Base-by-base conservation (phyloP, 176 grass and related monocot genomes). In the Eremochloa ophiuroides region DNA sequence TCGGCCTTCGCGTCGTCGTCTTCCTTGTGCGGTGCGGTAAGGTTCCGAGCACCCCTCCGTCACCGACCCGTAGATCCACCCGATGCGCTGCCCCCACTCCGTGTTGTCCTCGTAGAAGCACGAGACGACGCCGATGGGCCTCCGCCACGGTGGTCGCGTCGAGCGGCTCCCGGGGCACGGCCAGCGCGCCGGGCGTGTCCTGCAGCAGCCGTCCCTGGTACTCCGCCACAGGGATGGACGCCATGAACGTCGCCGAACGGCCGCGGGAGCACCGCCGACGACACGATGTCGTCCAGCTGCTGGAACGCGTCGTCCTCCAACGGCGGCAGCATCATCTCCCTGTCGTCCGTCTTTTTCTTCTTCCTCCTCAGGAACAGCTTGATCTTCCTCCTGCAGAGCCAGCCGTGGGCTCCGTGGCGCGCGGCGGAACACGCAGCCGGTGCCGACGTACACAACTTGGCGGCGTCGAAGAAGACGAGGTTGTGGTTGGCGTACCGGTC, bases 371-470 rank as follows among this genome's bases (percentile, higher is more conserved):
- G 87, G 10, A 97, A 80, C 28, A 93, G 88, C 86, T 98, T 98
- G 37, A 91, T 98, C 81, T 98, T 95, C 78, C 26, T 94, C 62
- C 90, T 69, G 3, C 92, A 90, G 28, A 98, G 90, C 92, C 95
- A 98, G 16, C 95, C 95, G 26, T 70, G 88, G 82, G 95, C 83
- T 98, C 95, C 1, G 92, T 98, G 84, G 95, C 92, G 43, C 95
- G 92, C 5, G 92, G 56, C 96, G 91, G 51, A 99, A 99, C 10
- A 99, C 81, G 76, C 96, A 99, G 0, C 96, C 96, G 4, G 96
- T 99, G 43, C 93, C 96, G 15, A 99, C 96, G 33, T 99, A 99
- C 96, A 99, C 96, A 98, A n/a, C n/a, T n/a, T 95, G 34, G 88
- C 87, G 1, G 93, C 96, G 29, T 98, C 96, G 10, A 98, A 95